phyloP scores from a whole-genome alignment of 306 rosid genomes.

The Cicer judaicum region DNA sequence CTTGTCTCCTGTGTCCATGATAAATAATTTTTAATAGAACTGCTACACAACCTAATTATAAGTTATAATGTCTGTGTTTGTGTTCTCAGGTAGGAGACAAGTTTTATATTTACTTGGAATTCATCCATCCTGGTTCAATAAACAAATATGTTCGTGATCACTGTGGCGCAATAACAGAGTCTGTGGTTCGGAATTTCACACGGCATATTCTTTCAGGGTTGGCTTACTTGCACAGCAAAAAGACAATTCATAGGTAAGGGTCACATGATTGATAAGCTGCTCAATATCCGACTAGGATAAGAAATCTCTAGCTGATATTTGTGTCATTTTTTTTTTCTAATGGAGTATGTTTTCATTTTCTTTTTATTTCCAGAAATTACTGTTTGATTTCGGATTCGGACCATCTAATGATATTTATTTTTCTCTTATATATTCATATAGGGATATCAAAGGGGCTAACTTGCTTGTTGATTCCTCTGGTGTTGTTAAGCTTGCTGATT shows the following conservation, averaged over 20 bases:
- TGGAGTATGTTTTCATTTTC: not conserved
- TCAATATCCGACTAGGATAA: conserved; percentile 5
- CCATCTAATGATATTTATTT: not conserved
- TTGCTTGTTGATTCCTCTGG: conserved; percentile 94
- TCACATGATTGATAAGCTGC: conserved; percentile 35
- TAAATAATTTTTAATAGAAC: conserved; percentile 14
- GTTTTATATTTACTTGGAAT: conserved; percentile 89
- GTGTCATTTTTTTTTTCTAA: conserved; percentile 6
- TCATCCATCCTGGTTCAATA: conserved; percentile 94
- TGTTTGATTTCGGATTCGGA: not conserved
- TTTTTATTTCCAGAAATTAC: not conserved
- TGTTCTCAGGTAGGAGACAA: conserved; percentile 71
- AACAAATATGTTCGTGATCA: conserved; percentile 91
- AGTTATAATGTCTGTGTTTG: conserved; percentile 33
- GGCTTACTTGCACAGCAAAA: conserved; percentile 91
- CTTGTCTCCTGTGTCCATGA: conserved; percentile 34
- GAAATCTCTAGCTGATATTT: conserved; percentile 31
- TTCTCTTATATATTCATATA: conserved; percentile 40
- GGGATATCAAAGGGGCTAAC: conserved; percentile 98
- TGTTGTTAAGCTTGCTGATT: conserved; percentile 95
- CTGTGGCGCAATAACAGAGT: conserved; percentile 91
- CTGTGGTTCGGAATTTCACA: conserved; percentile 90
- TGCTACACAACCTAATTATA: conserved; percentile 19
- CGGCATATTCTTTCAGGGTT: conserved; percentile 92
- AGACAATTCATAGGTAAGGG: conserved; percentile 84